Evolutionary conservation across 495 filamentous ascomycete species (phyloP), one percentile per base, ranked within the genome.

Genomic region (Neurospora hispaniola): DNA sequence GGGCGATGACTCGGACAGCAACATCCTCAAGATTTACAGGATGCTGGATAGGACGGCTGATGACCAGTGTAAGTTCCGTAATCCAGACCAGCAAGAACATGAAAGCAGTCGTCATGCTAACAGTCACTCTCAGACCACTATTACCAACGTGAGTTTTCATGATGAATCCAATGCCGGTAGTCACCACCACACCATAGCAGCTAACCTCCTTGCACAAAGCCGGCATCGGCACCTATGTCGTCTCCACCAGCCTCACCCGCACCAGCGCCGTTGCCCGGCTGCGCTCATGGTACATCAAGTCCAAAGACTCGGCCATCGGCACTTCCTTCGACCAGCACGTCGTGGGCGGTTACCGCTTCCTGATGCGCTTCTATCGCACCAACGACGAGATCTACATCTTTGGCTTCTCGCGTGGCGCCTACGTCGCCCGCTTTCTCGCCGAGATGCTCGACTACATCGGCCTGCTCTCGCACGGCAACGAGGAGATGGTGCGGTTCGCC

Each of bases 391-490:
- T 96, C 71, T 88, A 88, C 74, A 88, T 96, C 76, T 95, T 96
- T 69, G 93, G 93, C 16, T 97, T 96, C 84, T 92, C 90, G 44
- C 89, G 93, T 27, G 93, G 93, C 12, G 89, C 93, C n/a, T 97
- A 96, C 78, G 93, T 93, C 31, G 93, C 93, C 7, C 89, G 93
- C 14, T 96, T 95, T 77, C 84, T 96, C 5, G 91, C 93, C 1
- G 92, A 95, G 76, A 96, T 96, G 93, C 84, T 97, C 14, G 91
- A 94, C 76, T 90, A 92, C 72, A 89, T 96, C 71, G 93, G 93
- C 16, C 84, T 96, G 11, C 85, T 96, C 0, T 90, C 89, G 54
- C 87, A 89, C 72, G 93, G 93, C n/a, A 97, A 97, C 75, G 93
- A 97, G 76, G 93, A 96, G 74, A 90, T 96, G 89, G 87, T 91